Base-by-base conservation (phyloP, 805 yeast genomes). In the Teunomyces panamensis region DNA sequence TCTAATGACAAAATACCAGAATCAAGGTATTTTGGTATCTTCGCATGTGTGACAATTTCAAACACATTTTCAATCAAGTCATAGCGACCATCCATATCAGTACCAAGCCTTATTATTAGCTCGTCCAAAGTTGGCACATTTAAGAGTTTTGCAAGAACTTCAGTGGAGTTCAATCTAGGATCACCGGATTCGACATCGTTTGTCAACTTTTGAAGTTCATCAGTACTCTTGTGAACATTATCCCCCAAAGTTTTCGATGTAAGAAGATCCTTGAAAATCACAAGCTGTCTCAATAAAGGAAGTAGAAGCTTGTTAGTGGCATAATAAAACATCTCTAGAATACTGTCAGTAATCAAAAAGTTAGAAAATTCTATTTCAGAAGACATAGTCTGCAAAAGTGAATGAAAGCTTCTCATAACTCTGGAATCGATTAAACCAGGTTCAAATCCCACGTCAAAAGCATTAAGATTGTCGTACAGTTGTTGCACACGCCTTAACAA, bases 201-300 rank as follows among this genome's bases (percentile, higher is more conserved):
- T 24, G 56, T 46, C 17, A 68, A 48, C 2, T 37, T 46, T 9
- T 55, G 46, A 16, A 68, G 49, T n/a, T 48, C 54, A 0, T 44
- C 47, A 9, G 39, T 39, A 26, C 65, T 55, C 7, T 45, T 43
- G 16, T 43, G 37, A 2, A 32, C 49, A 42, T 62, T 64, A 10
- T 69, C 72, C 4, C 68, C 69, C 17, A 50, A 43, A 10, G 49
- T 48, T 5, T 43, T 30, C n/a, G 67, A 60, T 1, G 74, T 65
- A n/a, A 72, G 52, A 7, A 68, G 47, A 49, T 68, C 71, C 33
- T 56, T 55, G 45, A 72, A 62, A 1, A 73, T 62, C 5, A 63
- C 51, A 27, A 70, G 48, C 37, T 69, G 70, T 43, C 73, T 62
- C 43, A 73, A 62, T 43, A 56, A 64, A n/a, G 74, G 74, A 7